Evolutionary conservation across 164 flowering plant species (phyloP).

Genomic region (Aristolochia californica): DNA sequence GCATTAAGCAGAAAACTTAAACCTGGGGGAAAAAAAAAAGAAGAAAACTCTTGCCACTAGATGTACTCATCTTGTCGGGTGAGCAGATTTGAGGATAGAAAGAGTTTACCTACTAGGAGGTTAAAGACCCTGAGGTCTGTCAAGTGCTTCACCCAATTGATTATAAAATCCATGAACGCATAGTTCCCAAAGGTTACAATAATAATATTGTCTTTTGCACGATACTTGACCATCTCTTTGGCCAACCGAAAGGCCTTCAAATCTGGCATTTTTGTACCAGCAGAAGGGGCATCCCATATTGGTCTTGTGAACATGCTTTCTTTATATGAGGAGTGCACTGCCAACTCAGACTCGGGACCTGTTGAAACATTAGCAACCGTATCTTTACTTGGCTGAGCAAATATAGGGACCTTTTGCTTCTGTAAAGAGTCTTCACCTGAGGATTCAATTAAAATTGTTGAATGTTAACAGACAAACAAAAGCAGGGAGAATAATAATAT

Average conservation of each 20-base stretch:
- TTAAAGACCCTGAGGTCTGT: conserved; percentile 70
- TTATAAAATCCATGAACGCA: conserved; percentile 94
- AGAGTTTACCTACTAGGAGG: conserved; percentile 78
- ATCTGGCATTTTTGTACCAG: conserved; percentile 62
- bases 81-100: neutral
- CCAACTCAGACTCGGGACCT: conserved; percentile 1
- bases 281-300: conserved; percentile 67
- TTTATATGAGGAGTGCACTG: conserved; percentile 9
- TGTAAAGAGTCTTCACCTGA: conserved; percentile 21
- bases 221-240: conserved; percentile 49
- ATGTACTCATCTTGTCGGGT: neutral
- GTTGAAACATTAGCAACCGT: neutral
- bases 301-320: conserved; percentile 22
- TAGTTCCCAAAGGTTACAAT: conserved; percentile 92
- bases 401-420: conserved; percentile 14
- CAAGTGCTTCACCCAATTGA: conserved; percentile 89
- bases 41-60: neutral
- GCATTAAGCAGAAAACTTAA: too few relatives aligned
- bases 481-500: neutral
- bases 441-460: neutral
- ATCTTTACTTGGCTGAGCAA: conserved; percentile 13
- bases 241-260: conserved; percentile 47
- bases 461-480: neutral
- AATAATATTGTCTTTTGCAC: conserved; percentile 66
- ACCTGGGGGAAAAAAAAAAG: neutral